Conservation (phyloP, 371 early-diverging fungal species). For the Syncephalis plumigaleata region DNA sequence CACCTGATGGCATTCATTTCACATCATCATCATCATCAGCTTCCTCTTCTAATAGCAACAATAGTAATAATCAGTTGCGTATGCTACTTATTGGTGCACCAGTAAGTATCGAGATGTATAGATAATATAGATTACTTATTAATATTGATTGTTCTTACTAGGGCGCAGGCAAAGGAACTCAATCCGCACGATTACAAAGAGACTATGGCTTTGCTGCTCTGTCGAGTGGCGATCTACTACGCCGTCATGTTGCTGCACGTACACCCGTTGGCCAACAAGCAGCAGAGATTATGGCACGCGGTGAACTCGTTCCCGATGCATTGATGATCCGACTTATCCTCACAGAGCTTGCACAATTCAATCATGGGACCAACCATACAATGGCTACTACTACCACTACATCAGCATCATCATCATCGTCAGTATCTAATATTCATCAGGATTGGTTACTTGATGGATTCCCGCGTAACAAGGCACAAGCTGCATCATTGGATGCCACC, state of each 20-base stretch:
- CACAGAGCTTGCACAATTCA: slow-evolving; percentile 32
- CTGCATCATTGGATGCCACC: slow-evolving; percentile 50
- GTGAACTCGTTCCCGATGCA: slow-evolving; percentile 59
- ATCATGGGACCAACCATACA: slow-evolving; percentile 10
- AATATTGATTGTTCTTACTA: slow-evolving; percentile 5
- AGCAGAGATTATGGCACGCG: slow-evolving; percentile 32
- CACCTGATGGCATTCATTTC: no score
- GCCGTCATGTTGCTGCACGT: slow-evolving; percentile 49
- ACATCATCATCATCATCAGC: no score
- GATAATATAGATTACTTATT: background rate
- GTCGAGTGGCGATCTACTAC: slow-evolving; percentile 72
- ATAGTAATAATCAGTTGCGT: slow-evolving; percentile 4
- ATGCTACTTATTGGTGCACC: slow-evolving; percentile 22
- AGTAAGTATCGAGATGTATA: slow-evolving; percentile 10
- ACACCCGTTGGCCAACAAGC: slow-evolving; percentile 50
- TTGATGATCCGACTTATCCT: slow-evolving; percentile 60
- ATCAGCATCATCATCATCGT: no score
- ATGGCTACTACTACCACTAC: no score
- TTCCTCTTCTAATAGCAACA: no score
- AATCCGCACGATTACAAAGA: slow-evolving; percentile 49
- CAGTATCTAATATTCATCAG: no score
- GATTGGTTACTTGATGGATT: slow-evolving; percentile 93
- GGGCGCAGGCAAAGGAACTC: slow-evolving; percentile 83
- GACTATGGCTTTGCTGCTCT: slow-evolving; percentile 43
- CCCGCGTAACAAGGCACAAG: slow-evolving; percentile 84